These are phyloP conservation scores for Leavenworthia alabamica DNA, from an alignment of 345 rosid species.

Conservation along the genomic window DNA sequence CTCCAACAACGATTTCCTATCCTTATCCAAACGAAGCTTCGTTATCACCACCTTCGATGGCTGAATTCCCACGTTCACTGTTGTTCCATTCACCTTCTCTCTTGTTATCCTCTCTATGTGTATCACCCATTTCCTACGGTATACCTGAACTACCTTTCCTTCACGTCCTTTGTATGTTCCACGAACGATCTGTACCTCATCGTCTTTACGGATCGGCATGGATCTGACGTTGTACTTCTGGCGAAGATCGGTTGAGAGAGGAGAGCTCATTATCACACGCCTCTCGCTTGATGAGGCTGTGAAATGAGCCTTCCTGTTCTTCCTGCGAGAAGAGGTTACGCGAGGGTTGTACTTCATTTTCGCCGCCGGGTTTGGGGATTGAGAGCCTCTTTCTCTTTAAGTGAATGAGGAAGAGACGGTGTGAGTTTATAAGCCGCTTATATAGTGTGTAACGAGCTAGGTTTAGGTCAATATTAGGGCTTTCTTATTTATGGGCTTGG, in stretches of 20 bases:
- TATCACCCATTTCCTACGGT: constrained; percentile 77
- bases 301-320: constrained; percentile 77
- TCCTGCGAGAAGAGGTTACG: constrained; percentile 70
- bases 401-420: constrained; percentile 1
- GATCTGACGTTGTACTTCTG: constrained; percentile 76
- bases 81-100: constrained; percentile 76
- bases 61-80: constrained; percentile 68
- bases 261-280: constrained; percentile 68
- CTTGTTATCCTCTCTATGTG: constrained; percentile 77
- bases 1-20: constrained; percentile 58
- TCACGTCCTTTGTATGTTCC: constrained; percentile 81
- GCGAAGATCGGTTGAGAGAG: constrained; percentile 61
- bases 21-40: constrained; percentile 74
- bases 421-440: background rate
- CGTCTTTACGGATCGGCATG: constrained; percentile 77
- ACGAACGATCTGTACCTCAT: constrained; percentile 75
- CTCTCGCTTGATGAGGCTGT: constrained; percentile 64
- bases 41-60: constrained; percentile 68
- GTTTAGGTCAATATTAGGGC: constrained; percentile 9
- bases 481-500: background rate
- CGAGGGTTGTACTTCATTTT: constrained; percentile 75
- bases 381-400: background rate
- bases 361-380: constrained; percentile 15
- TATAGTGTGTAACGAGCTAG: constrained; percentile 14
- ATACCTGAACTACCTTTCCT: constrained; percentile 71